These are phyloP conservation scores for Lophiotrema nucula DNA, from an alignment of 495 filamentous ascomycete genomes.

Conservation along the genomic window DNA sequence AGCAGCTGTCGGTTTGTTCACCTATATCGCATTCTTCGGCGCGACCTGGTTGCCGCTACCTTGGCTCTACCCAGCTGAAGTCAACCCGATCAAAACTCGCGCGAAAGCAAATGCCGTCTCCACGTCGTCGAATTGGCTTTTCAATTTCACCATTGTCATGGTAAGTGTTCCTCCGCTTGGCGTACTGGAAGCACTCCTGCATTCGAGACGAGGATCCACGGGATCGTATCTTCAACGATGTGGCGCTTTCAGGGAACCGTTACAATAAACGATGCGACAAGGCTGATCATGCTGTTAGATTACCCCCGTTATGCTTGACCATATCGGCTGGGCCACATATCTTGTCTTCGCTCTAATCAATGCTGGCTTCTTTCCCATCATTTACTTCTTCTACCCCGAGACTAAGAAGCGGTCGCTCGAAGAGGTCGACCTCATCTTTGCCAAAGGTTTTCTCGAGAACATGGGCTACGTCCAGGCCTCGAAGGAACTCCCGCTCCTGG, in stretches of 20 bases:
- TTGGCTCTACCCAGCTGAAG: slow-evolving; percentile 67
- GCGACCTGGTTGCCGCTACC: slow-evolving; percentile 60
- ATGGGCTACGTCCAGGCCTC: slow-evolving; percentile 72
- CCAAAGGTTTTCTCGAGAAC: slow-evolving; percentile 70
- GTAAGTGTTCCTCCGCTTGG: too few species aligned
- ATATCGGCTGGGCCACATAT: slow-evolving; percentile 35
- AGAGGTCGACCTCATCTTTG: slow-evolving; percentile 43
- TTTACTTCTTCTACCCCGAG: slow-evolving; percentile 56
- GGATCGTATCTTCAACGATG: too few species aligned
- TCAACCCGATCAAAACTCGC: slow-evolving; percentile 64
- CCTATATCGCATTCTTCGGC: slow-evolving; percentile 47
- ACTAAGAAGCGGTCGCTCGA: slow-evolving; percentile 48
- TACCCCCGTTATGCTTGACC: slow-evolving; percentile 37
- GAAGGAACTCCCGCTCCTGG: slow-evolving; percentile 65
- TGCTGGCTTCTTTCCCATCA: slow-evolving; percentile 49
- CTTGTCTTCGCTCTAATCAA: slow-evolving; percentile 50
- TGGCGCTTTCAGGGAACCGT: too few species aligned
- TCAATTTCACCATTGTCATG: slow-evolving; percentile 34
- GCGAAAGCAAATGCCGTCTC: slow-evolving; percentile 65
- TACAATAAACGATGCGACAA: too few species aligned
- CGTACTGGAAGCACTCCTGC: too few species aligned
- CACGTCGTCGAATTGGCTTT: slow-evolving; percentile 62
- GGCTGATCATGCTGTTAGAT: too few species aligned
- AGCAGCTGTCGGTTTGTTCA: slow-evolving; percentile 34
- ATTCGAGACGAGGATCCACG: too few species aligned